Base-by-base conservation (phyloP, 2,329 filamentous ascomycete species). In the Pseudocercospora fuligena region DNA sequence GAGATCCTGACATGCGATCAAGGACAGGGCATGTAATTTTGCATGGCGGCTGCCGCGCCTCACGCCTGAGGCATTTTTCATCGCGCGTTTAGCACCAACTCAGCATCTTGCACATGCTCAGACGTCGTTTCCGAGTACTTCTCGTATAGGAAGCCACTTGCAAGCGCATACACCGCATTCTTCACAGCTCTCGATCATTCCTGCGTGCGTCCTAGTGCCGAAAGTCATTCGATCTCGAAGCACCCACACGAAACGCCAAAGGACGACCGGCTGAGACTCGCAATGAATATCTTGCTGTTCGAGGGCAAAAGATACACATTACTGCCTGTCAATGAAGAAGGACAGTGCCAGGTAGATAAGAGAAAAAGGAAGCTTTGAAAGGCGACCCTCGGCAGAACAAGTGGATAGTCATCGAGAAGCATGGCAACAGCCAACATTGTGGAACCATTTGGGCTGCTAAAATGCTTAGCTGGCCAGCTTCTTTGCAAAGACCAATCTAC, bases 391-490 rank as follows among this genome's bases (percentile, higher is more conserved):
- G 31, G 31, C 31, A 19, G 43, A 2, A 23, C 43, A 23, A 47
- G 21, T 47, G 43, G 43, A 47, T 11, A 9, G 1, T 47, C 16
- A n/a, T 19, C 43, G 21, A 19, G 46, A 49, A 49, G 46, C 33
- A 36, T 36, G 33, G 16, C 21, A 47, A 47, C 43, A 47, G 21
- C 21, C 43, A 53, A 53, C 23, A 23, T 29, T 27, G 23, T 25
- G 23, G 49, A 29, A 36, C 4, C 6, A 19, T 19, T 43, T 43
- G 16, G 16, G 40, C 40, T 43, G 27, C 51, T 27, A 56, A 56
- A 56, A 56, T 56, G 51, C 51, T 56, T 56, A 33, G 51, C 14
- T 54, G 51, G 51, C 51, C 51, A 54, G 51, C 51, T 56, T 56
- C 16, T 19, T 19, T 23, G 23, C 51, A 56, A 27, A 31, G 16